A percentile compares a stretch with the other conserved stretches of the same genome.
Evolutionary conservation across 345 rosid species (phyloP).

Genomic region (Orychophragmus violaceus): DNA sequence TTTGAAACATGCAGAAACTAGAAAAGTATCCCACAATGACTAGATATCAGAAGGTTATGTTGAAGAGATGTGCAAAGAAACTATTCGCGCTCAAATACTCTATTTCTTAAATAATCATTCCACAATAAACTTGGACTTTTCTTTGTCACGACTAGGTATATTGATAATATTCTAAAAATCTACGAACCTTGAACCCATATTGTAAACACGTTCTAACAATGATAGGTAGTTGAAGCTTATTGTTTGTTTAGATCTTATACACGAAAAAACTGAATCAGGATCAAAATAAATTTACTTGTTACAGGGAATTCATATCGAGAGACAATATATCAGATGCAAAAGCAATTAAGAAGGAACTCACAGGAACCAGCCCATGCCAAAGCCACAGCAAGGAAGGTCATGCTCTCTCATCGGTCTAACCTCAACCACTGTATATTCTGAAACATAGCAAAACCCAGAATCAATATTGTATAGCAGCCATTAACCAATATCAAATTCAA

Average conservation of each 20-base stretch:
- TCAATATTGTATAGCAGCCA: not conserved
- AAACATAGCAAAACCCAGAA: slow-evolving; percentile 4
- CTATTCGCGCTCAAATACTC: too few relatives aligned
- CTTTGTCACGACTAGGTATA: not conserved
- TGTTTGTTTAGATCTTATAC: not conserved
- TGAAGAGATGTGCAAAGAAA: too few relatives aligned
- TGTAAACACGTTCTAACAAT: not conserved
- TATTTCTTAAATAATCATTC: not conserved
- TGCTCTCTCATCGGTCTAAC: slow-evolving; percentile 42
- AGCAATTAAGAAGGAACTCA: slow-evolving; percentile 33
- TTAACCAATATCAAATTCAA: not conserved
- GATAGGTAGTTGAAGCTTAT: not conserved
- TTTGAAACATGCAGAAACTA: too few relatives aligned
- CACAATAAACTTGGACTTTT: not conserved
- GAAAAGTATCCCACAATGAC: not conserved
- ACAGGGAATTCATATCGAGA: not conserved
- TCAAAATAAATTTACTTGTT: not conserved
- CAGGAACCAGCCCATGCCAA: slow-evolving; percentile 92
- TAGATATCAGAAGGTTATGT: not conserved
- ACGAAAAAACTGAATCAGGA: not conserved
- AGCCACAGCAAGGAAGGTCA: slow-evolving; percentile 73
- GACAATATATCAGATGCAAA: not conserved
- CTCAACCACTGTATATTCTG: slow-evolving; percentile 57
- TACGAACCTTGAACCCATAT: not conserved
- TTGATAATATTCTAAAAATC: not conserved